phyloP scores from a whole-genome alignment of 1,139 yeast species.

The Ogataea hybrid region DNA sequence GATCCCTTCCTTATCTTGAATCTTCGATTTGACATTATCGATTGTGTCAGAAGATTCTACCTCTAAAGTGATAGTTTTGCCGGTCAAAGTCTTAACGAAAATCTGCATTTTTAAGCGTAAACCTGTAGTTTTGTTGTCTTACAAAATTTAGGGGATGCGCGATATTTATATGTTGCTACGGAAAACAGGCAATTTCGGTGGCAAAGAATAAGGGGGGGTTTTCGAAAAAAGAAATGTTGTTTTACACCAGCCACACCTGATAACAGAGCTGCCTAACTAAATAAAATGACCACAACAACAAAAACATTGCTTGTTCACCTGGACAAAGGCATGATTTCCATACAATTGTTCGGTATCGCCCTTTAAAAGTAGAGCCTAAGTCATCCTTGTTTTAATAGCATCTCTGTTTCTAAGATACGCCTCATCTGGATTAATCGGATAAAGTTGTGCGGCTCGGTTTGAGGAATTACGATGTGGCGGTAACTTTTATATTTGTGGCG shows the following conservation, averaged over 20 bases:
- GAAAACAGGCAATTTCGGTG: constrained; percentile 17
- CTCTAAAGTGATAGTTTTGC: constrained; percentile 65
- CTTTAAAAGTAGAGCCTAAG: too few relatives aligned
- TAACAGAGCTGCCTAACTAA: constrained; percentile 8
- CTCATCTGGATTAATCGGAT: too few relatives aligned
- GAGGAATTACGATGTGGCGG: constrained; percentile 2
- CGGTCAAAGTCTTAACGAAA: constrained; percentile 60
- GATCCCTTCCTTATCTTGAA: constrained; percentile 83
- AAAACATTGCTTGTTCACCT: too few relatives aligned
- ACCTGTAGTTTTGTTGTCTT: constrained; percentile 18
- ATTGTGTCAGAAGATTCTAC: constrained; percentile 70
- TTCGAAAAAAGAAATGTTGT: constrained; percentile 12
- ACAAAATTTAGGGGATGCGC: constrained; percentile 1
- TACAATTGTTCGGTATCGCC: too few relatives aligned
- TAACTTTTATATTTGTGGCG: constrained; percentile 2
- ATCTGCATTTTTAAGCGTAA: constrained; percentile 46
- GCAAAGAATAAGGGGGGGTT: constrained; percentile 17
- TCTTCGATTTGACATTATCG: constrained; percentile 64
- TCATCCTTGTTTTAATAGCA: too few relatives aligned
- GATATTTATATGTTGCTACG: constrained; percentile 16
- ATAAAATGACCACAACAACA: too few relatives aligned
- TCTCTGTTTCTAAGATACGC: too few relatives aligned
- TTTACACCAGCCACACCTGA: constrained; percentile 14
- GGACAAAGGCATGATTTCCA: too few relatives aligned
- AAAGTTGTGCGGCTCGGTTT: constrained; percentile 1